Conservation (phyloP, 805 yeast genomes). For the Saturnispora zaruensis region DNA sequence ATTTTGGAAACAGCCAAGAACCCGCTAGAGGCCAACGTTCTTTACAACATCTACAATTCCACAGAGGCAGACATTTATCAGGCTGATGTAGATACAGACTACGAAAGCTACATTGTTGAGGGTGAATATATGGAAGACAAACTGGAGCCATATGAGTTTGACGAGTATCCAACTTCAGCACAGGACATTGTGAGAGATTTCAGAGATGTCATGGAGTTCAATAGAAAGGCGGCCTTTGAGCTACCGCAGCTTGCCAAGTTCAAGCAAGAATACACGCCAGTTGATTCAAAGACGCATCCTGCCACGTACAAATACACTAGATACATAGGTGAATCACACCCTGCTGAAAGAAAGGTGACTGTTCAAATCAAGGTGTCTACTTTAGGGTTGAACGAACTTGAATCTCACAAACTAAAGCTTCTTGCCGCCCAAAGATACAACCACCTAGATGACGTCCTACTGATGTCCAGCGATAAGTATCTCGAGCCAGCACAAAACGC, state of each 20-base stretch:
- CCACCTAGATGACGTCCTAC: conserved; percentile 47
- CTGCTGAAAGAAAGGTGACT: conserved; percentile 62
- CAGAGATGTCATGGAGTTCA: conserved; percentile 66
- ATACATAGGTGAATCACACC: conserved; percentile 64
- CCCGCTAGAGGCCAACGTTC: conserved; percentile 21
- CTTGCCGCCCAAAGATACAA: conserved; percentile 75
- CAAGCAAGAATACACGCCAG: conserved; percentile 58
- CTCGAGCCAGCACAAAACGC: conserved; percentile 83
- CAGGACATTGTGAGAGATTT: conserved; percentile 64
- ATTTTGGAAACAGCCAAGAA: conserved; percentile 36
- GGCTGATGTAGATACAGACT: conserved; percentile 34
- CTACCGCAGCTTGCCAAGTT: conserved; percentile 75
- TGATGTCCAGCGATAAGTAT: conserved; percentile 56
- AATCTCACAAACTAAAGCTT: conserved; percentile 67
- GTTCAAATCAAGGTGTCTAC: conserved; percentile 45
- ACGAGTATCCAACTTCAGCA: conserved; percentile 61
- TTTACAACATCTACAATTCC: conserved; percentile 29
- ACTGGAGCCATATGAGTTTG: conserved; percentile 41
- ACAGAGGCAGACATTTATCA: conserved; percentile 37
- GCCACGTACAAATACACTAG: conserved; percentile 64
- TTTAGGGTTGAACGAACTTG: conserved; percentile 42
- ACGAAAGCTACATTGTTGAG: conserved; percentile 32
- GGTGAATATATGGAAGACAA: conserved; percentile 25
- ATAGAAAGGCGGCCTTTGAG: conserved; percentile 84
- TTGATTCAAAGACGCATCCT: conserved; percentile 37